These are phyloP conservation scores for Rehmannia glutinosa DNA, from an alignment of 257 asterid species.

Conservation along the genomic window DNA sequence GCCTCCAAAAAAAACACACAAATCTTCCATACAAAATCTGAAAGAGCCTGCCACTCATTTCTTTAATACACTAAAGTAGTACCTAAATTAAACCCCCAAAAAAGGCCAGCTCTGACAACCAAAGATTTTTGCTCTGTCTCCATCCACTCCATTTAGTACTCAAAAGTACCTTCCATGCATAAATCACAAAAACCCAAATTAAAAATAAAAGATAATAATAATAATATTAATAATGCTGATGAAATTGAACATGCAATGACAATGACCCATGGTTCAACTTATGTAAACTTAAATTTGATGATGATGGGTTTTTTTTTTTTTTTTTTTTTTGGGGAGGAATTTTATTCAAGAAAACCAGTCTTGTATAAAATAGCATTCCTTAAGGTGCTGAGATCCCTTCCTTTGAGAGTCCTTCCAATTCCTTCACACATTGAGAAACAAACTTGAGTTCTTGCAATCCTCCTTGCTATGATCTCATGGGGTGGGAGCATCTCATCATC, in stretches of 20 bases:
- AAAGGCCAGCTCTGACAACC: constrained; percentile 19
- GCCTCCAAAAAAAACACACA: background rate
- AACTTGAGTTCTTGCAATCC: constrained; percentile 37
- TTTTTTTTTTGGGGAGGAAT: too few relatives aligned
- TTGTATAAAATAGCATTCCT: constrained; percentile 56
- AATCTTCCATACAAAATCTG: constrained; percentile 18
- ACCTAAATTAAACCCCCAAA: constrained; percentile 11
- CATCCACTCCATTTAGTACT: background rate
- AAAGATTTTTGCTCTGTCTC: constrained; percentile 8
- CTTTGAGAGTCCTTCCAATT: constrained; percentile 66
- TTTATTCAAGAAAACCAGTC: constrained; percentile 66
- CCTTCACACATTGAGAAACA: constrained; percentile 76
- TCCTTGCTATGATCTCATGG: constrained; percentile 48
- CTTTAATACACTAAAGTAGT: background rate
- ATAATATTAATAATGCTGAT: background rate
- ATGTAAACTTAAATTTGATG: too few relatives aligned
- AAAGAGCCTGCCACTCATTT: background rate
- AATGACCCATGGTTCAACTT: background rate
- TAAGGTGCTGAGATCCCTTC: constrained; percentile 55
- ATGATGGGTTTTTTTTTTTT: too few relatives aligned
- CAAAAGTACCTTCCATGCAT: background rate
- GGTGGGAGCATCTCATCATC: constrained; percentile 46
- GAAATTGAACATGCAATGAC: background rate
- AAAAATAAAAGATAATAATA: background rate
- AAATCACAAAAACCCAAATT: background rate